Evolutionary conservation across 1,284 basidiomycete species (phyloP).

Genomic region (Blastosporella zonata): DNA sequence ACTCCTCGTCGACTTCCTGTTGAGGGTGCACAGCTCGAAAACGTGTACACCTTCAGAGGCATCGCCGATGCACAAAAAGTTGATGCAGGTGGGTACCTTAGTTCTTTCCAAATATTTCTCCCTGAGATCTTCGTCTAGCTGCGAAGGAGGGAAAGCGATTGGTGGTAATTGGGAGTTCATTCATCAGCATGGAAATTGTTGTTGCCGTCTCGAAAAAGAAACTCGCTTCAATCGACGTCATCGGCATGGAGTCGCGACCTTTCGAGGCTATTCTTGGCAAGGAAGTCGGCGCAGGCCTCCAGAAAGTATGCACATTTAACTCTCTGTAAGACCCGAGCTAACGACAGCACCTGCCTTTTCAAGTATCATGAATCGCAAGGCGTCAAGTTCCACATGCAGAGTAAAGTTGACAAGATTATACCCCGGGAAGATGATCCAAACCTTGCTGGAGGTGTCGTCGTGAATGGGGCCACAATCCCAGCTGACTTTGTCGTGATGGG

Average conservation of each 20-base stretch:
- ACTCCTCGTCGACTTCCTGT: slow-evolving; percentile 74
- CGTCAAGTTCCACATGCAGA: slow-evolving; percentile 80
- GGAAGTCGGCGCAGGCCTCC: slow-evolving; percentile 76
- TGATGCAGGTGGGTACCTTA: slow-evolving; percentile 52
- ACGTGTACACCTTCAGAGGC: slow-evolving; percentile 76
- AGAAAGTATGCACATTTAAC: slow-evolving; percentile 51
- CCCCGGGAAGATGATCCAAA: slow-evolving; percentile 50
- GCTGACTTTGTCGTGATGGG: slow-evolving; percentile 88
- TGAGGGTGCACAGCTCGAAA: slow-evolving; percentile 72
- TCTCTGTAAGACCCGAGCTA: not conserved
- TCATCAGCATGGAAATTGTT: slow-evolving; percentile 93
- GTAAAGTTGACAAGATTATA: slow-evolving; percentile 73
- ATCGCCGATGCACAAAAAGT: slow-evolving; percentile 77
- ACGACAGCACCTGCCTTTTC: not conserved
- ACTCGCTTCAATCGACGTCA: slow-evolving; percentile 75
- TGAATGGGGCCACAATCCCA: slow-evolving; percentile 68
- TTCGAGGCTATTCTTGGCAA: slow-evolving; percentile 82
- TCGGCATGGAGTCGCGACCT: slow-evolving; percentile 84
- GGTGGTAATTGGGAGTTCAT: slow-evolving; percentile 87
- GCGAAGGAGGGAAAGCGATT: slow-evolving; percentile 71
- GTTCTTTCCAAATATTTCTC: not conserved
- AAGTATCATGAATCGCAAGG: slow-evolving; percentile 79
- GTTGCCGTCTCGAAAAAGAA: slow-evolving; percentile 73
- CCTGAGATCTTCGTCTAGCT: slow-evolving; percentile 29
- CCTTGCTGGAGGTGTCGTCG: slow-evolving; percentile 57